Evolutionary conservation across 2,329 filamentous ascomycete genomes (phyloP), one percentile per base, ranked within the genome.

Genomic region (Claviceps paspali): DNA sequence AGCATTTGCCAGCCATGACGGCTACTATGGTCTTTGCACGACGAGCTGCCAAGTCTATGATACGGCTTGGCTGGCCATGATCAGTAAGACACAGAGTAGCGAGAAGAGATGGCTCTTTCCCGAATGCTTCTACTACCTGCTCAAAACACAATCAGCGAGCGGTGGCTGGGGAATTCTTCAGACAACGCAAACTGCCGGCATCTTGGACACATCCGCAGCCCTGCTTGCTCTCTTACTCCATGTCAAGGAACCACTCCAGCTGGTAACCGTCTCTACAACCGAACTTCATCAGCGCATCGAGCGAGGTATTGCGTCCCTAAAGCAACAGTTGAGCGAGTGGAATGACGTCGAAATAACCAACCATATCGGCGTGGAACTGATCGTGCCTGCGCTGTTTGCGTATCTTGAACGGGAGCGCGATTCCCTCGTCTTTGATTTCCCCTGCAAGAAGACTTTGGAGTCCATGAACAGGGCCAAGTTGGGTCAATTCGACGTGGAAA

Each of bases 331-430:
- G 14, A n/a, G 22, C 6, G 12, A 10, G 12, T 47, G 43, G 41
- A 33, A 41, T 33, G 40, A 38, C 32, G 18, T 32, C n/a, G 11
- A 18, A 30, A 9, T 5, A 3, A 40, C 38, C 8, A 30, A 37
- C n/a, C 43, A 47, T 28, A 38, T 47, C 30, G 45, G 45, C 12
- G 42, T 45, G 21, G 45, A 47, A 33, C 33, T 47, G 3, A 37
- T 45, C 11, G 36, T 46, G 15, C 44, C 44, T 7, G 35, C 37
- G 2, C 24, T 46, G 33, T 36, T 46, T 17, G 14, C 22, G 3
- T 22, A 36, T 21, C 36, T 44, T 1, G 11, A 35, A 21, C 15
- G 40, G 12, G 41, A 42, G 26, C 23, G 27, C 6, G 10, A 2
- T 8, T 33, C 33, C 6, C 22, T 45, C 2, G 26, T 15, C 3